Evolutionary conservation across 2,329 filamentous ascomycete genomes (phyloP), one percentile per base, ranked within the genome.

Genomic region (Microcera coccophila): DNA sequence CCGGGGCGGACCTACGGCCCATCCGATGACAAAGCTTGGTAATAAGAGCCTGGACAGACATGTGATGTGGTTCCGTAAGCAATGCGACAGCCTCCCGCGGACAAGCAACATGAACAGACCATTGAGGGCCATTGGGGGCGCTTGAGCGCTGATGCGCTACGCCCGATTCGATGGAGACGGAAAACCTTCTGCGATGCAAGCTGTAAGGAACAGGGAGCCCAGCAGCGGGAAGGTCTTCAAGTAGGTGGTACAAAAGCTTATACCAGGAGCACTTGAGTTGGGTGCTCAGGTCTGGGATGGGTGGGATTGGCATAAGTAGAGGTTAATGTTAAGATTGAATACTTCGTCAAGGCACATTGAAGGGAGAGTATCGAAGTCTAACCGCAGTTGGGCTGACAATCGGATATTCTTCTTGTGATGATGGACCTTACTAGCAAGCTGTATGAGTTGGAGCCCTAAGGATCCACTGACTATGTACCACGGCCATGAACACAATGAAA

Each of bases 181-280:
- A 8, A 17, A 19, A 48, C 48, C 48, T 26, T 41, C 48, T 36
- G 34, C 34, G 36, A 52, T 54, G 55, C 55, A 58, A 45, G 43
- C 55, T 58, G 52, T 50, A 57, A 58, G 53, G 55, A 44, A 48
- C 46, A 38, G 45, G 19, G 38, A 34, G 38, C 19, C 41, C 38
- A 40, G 38, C 48, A 37, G 39, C 35, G 34, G 41, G 40, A 32
- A 26, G 22, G 12, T 26, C 7, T 26, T 26, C 7, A 7, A 26
- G 22, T 12, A 26, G 22, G 22, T 26, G 22, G 22, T 12, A 12
- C 22, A 26, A 26, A 26, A 26, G 22, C 22, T 7, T 12, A 26
- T 26, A 12, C 12, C 22, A 26, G 22, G 22, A 7, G 12, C 12
- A 26, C n/a, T n/a, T n/a, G n/a, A n/a, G n/a, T n/a, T n/a, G n/a